phyloP scores from a whole-genome alignment of 2,329 filamentous ascomycete genomes.

The Ceratocystis colombiana region DNA sequence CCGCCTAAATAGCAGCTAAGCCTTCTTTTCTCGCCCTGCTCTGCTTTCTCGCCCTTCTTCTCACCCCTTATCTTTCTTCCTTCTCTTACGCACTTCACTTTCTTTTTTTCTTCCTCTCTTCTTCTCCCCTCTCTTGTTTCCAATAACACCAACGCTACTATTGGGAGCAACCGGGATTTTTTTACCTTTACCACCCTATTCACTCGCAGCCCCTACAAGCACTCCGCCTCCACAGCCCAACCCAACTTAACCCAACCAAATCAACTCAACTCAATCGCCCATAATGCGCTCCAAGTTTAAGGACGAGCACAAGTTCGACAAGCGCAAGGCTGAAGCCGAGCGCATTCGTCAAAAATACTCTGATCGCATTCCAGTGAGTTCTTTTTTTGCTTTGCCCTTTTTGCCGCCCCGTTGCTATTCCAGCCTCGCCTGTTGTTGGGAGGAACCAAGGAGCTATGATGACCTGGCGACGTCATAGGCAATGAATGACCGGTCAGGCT shows the following conservation, averaged over 20 bases:
- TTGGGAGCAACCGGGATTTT: neutral
- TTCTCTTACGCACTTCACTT: conserved; percentile 1
- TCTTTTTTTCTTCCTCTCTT: conserved; percentile 11
- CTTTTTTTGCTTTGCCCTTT: conserved; percentile 23
- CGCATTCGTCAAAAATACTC: conserved; percentile 98
- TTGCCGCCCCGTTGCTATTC: neutral
- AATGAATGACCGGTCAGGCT: no score
- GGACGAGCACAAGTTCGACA: conserved; percentile 99
- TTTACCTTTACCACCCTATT: conserved; percentile 4
- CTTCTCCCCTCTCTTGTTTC: neutral
- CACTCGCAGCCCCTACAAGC: neutral
- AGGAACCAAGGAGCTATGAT: conserved; percentile 11
- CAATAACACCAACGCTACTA: neutral
- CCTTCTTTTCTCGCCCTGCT: neutral
- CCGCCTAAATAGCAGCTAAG: neutral
- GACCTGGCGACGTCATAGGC: conserved; percentile 16
- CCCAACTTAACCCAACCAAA: neutral
- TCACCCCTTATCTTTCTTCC: conserved; percentile 8
- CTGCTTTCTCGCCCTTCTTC: neutral
- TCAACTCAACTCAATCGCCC: conserved; percentile 29
- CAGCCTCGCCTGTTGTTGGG: neutral
- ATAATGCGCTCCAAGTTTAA: conserved; percentile 99
- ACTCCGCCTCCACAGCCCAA: neutral
- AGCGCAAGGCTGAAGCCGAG: conserved; percentile 99
- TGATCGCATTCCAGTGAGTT: conserved; percentile 90